Evolutionary conservation across 2,329 filamentous ascomycete genomes (phyloP), one percentile per base, ranked within the genome.

Genomic region (Xylaria sp.): DNA sequence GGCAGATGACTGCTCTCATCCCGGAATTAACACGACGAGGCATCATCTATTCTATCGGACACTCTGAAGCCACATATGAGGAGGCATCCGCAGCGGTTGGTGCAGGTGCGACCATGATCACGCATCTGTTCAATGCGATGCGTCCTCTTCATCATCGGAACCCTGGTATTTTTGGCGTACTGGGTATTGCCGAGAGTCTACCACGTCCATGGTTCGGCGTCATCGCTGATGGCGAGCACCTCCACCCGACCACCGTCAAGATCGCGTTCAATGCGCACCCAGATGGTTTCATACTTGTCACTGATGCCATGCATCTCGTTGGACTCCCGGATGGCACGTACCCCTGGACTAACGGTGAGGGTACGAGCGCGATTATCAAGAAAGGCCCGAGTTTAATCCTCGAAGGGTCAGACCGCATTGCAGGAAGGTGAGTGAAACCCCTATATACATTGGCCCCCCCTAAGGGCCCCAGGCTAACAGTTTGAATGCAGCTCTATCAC

Each of bases 71-170:
- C 15, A 93, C 92, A 0, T 97, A 95, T 78, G 93, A 97, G 80
- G 86, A 95, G 78, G 93, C 92, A 0, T 89, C 91, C 3, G 82
- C 83, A 4, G 92, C 92, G 23, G 87, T 96, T 3, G 84, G 83
- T n/a, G 86, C 89, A 7, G 94, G 94, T 61, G 93, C 92, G 1
- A 92, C 88, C 58, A 97, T 97, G 93, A 92, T 97, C 73, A 97
- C 94, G 0, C 94, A 97, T 77, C 86, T 97, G 1, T 97, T 97
- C 88, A 97, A 97, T 79, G 94, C 94, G 31, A 97, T 97, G 94
- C 88, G 90, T 0, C 94, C 94, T 15, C 88, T 97, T 60, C 93
- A 96, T 79, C 94, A 98, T 84, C 91, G 94, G 67, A 94, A 97
- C 80, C 94, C 94, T 0, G 94, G 94, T 46, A 90, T 97, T 74